These are phyloP conservation scores for Echium plantagineum DNA, from an alignment of 257 asterid species.

Conservation along the genomic window DNA sequence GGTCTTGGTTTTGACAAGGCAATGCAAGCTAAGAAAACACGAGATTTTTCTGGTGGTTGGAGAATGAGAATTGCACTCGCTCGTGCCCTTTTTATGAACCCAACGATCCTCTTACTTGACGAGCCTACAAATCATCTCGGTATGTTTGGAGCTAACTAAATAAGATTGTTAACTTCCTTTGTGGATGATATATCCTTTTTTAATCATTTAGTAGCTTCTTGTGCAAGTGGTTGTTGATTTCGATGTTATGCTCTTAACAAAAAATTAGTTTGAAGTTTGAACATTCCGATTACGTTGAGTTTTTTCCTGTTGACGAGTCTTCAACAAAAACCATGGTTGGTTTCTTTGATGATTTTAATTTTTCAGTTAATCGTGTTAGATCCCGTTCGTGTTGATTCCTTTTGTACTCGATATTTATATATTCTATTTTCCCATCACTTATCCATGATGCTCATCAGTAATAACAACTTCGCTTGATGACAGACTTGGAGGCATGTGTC, in stretches of 20 bases:
- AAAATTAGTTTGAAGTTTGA: too few species aligned
- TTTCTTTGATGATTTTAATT: not conserved
- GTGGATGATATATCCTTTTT: not conserved
- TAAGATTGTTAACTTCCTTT: not conserved
- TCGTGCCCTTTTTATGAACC: slow-evolving; percentile 92
- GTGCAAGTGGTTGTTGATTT: not conserved
- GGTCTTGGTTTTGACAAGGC: slow-evolving; percentile 88
- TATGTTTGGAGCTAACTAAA: slow-evolving; percentile 14
- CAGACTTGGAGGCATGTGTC: slow-evolving; percentile 96
- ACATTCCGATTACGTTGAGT: too few species aligned
- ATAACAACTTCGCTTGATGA: slow-evolving; percentile 1
- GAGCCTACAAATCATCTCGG: slow-evolving; percentile 99
- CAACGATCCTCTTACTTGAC: slow-evolving; percentile 84
- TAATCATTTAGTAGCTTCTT: not conserved
- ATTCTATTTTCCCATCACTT: not conserved
- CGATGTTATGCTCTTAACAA: too few species aligned
- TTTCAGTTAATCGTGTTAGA: not conserved
- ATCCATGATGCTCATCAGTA: not conserved
- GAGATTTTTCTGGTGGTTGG: slow-evolving; percentile 99
- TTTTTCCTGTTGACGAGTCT: too few species aligned
- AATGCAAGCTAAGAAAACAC: slow-evolving; percentile 90
- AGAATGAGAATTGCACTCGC: slow-evolving; percentile 99
- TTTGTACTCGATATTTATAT: not conserved
- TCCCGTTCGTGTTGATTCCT: not conserved
- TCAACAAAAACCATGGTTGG: too few species aligned